Conservation (phyloP, 2,329 filamentous ascomycete species). For the Colletotrichum liaoningense region DNA sequence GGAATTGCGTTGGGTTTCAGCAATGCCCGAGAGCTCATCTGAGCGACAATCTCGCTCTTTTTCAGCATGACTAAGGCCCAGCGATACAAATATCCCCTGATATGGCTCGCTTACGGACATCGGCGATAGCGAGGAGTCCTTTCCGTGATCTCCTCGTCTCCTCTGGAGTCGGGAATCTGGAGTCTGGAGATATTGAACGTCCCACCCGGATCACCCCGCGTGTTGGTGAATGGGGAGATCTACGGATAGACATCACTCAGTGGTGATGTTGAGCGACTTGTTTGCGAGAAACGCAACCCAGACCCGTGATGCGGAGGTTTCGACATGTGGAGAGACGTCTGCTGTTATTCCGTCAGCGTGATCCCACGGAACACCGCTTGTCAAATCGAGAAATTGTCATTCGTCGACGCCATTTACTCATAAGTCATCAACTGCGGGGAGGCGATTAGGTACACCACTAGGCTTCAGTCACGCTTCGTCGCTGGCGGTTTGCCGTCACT, state of each 20-base stretch:
- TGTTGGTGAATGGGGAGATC: background rate
- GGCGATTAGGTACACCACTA: background rate
- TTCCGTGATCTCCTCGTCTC: background rate
- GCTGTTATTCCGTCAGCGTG: constrained; percentile 13
- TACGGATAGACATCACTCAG: background rate
- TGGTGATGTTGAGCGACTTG: background rate
- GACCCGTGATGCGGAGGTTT: background rate
- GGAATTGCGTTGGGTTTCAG: constrained; percentile 28
- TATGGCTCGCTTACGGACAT: background rate
- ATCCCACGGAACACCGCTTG: background rate
- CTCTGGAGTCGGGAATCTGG: background rate
- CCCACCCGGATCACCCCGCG: background rate
- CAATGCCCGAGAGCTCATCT: constrained; percentile 28
- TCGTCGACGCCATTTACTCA: constrained; percentile 6
- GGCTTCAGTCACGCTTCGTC: background rate
- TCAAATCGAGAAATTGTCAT: constrained; percentile 23
- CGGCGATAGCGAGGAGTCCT: background rate
- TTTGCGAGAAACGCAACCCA: background rate
- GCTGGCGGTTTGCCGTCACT: background rate
- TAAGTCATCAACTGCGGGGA: constrained; percentile 5
- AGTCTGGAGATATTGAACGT: background rate
- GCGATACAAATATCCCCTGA: background rate
- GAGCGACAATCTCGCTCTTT: constrained; percentile 2
- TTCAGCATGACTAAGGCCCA: constrained; percentile 18
- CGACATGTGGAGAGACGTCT: constrained; percentile 14